phyloP scores from a whole-genome alignment of 352 stramenopile species.

The Phytophthora melonis region DNA sequence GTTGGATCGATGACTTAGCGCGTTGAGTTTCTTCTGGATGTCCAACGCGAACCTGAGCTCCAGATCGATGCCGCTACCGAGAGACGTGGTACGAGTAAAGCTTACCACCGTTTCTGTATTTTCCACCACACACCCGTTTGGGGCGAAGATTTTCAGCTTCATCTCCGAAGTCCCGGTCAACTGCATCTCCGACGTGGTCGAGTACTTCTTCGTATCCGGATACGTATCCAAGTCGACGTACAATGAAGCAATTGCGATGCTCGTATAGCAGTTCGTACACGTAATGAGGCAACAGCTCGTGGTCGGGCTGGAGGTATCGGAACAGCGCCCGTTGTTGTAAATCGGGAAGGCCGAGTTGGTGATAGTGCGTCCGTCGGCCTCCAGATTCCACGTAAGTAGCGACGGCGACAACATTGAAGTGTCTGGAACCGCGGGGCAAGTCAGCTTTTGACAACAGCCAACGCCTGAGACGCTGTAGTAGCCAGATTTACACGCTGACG shows the following conservation, averaged over 20 bases:
- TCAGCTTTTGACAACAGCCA: background rate
- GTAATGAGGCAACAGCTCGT: background rate
- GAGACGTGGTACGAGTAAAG: background rate
- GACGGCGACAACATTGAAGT: background rate
- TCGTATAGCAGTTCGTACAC: background rate
- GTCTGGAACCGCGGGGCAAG: background rate
- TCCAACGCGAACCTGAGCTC: background rate
- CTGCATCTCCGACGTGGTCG: background rate
- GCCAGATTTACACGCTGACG: background rate
- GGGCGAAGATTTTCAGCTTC: background rate
- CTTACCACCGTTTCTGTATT: background rate
- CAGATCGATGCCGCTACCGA: background rate
- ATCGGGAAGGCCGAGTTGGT: background rate
- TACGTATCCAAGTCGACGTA: slow-evolving; percentile 1
- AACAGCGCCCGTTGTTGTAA: background rate
- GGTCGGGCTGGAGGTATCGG: background rate
- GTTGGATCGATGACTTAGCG: background rate
- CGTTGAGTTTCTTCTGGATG: background rate
- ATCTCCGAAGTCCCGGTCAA: background rate
- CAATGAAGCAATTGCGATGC: background rate
- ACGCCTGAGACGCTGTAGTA: background rate
- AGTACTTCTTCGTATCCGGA: background rate
- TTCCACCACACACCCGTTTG: background rate
- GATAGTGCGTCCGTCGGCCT: background rate
- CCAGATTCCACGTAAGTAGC: background rate